Percentiles rank a stretch among this genome's conserved stretches.
These are phyloP conservation scores for Epichloe sp. DNA, from an alignment of 2,329 filamentous ascomycete genomes.

Conservation along the genomic window DNA sequence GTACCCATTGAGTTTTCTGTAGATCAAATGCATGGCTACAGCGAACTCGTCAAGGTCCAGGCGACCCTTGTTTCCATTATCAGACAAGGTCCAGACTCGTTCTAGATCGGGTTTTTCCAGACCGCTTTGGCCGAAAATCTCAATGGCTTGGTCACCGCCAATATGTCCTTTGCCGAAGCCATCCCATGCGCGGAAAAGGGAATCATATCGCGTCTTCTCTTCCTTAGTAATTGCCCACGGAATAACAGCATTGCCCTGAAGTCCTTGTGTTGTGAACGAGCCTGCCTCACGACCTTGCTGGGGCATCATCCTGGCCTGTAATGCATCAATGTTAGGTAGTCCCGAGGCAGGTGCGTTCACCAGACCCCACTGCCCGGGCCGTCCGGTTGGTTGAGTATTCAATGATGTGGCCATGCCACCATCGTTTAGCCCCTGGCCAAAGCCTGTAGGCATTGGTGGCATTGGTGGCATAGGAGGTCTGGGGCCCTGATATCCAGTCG, in stretches of 20 bases:
- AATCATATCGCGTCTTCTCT: slow-evolving; percentile 93
- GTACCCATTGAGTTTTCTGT: slow-evolving; percentile 91
- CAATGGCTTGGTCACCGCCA: slow-evolving; percentile 81
- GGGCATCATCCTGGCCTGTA: slow-evolving; percentile 94
- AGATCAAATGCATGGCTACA: slow-evolving; percentile 98
- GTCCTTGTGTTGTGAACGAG: slow-evolving; percentile 68
- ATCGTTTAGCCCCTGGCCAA: slow-evolving; percentile 35
- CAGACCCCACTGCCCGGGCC: slow-evolving; percentile 93
- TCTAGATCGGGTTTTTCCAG: slow-evolving; percentile 84
- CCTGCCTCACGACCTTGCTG: slow-evolving; percentile 81
- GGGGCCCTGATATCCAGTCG: slow-evolving; percentile 70
- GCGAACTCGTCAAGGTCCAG: slow-evolving; percentile 95
- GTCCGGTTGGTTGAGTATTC: slow-evolving; percentile 87
- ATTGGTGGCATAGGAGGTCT: slow-evolving; percentile 76
- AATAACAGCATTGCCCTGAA: slow-evolving; percentile 88
- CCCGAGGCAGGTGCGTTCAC: slow-evolving; percentile 86
- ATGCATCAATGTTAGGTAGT: slow-evolving; percentile 81
- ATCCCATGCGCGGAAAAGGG: slow-evolving; percentile 93
- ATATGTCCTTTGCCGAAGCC: slow-evolving; percentile 88
- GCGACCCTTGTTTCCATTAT: slow-evolving; percentile 86
- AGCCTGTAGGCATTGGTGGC: slow-evolving; percentile 49
- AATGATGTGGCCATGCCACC: slow-evolving; percentile 53
- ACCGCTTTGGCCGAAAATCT: slow-evolving; percentile 94
- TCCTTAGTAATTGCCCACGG: slow-evolving; percentile 99
- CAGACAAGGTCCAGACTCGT: slow-evolving; percentile 85